Percentiles rank a stretch among this genome's conserved stretches.
Conservation (phyloP, 106 monocot species). For the Iris macrosiphon region DNA sequence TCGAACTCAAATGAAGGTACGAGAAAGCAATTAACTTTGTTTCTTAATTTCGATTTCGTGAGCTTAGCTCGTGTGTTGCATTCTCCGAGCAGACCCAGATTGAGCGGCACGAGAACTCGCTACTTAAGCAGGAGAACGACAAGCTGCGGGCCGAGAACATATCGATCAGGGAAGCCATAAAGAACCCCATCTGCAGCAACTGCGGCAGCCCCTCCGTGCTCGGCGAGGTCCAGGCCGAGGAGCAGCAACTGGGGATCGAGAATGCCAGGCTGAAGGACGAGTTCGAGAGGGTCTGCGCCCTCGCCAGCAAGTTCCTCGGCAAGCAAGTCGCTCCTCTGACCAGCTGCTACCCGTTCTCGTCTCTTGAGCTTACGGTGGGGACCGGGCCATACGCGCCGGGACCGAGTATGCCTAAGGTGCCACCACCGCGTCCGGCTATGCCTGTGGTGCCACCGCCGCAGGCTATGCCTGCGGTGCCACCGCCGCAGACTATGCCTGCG, state of each 20-base stretch:
- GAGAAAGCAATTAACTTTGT: constrained; percentile 4
- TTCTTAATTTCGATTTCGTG: too few relatives aligned
- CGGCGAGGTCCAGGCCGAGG: constrained; percentile 53
- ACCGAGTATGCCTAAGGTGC: too few relatives aligned
- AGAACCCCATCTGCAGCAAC: constrained; percentile 47
- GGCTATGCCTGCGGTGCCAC: too few relatives aligned
- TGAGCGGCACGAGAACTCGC: constrained; percentile 32
- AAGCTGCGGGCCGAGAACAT: constrained; percentile 54
- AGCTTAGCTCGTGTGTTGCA: not conserved
- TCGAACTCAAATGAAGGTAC: too few relatives aligned
- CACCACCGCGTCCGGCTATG: too few relatives aligned
- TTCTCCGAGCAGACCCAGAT: constrained; percentile 6
- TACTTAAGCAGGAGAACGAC: constrained; percentile 66
- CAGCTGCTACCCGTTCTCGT: not conserved
- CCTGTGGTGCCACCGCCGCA: too few relatives aligned
- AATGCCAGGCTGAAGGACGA: constrained; percentile 71
- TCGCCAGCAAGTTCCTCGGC: constrained; percentile 48
- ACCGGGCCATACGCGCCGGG: constrained; percentile 22
- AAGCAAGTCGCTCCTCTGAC: constrained; percentile 19
- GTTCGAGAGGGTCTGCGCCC: constrained; percentile 34
- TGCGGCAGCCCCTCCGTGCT: constrained; percentile 55
- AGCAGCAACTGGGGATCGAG: constrained; percentile 61
- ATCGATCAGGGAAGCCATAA: constrained; percentile 36
- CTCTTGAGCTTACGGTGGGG: constrained; percentile 16
- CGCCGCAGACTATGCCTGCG: too few relatives aligned